Base-by-base conservation (phyloP, 805 yeast species). In the Starmerella bombicola region DNA sequence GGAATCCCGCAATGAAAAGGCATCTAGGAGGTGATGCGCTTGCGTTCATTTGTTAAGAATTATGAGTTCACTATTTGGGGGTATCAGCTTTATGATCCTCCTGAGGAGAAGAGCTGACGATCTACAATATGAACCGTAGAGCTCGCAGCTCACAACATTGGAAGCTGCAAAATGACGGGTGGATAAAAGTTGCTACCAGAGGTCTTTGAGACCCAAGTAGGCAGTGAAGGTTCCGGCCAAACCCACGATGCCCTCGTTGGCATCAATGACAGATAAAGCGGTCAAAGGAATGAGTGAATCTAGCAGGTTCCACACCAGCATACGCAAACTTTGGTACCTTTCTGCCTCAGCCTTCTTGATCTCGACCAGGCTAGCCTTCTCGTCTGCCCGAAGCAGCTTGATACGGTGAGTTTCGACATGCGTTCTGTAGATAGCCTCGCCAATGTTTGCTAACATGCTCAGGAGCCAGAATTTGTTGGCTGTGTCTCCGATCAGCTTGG, bases 181-280 rank as follows among this genome's bases (percentile, higher is more conserved):
- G n/a, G n/a, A n/a, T n/a, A n/a, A 15, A 9, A 10, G 21, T 12
- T 15, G 25, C 33, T 35, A 46, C 53, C 53, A 49, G 13, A 37
- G 35, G 8, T 37, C 40, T 19, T 28, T 73, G 39, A 84, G 65
- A 33, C 94, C 95, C 61, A 84, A 66, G 36, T 76, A 45, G 30
- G 94, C 79, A 24, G 96, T 84, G 44, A 81, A 63, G 20, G 80
- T 70, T 57, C 97, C 97, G 29, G 91, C 84, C 43, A 77, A 63
- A 28, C 93, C 95, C 37, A 84, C 73, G 31, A 76, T 68, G 37
- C 93, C 91, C 52, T 86, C 95, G 57, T 76, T 73, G 53, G 74
- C 65, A 51, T 67, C 67, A 52, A 80, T 64, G 61, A 66, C 63
- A 42, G 71, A 68, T 60, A 81, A 70, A 40, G 76, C 72, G 60